A percentile compares a stretch with the other conserved stretches of the same genome.
These are phyloP conservation scores for Malus hybrid DNA, from an alignment of 331 rosid species.

Conservation along the genomic window DNA sequence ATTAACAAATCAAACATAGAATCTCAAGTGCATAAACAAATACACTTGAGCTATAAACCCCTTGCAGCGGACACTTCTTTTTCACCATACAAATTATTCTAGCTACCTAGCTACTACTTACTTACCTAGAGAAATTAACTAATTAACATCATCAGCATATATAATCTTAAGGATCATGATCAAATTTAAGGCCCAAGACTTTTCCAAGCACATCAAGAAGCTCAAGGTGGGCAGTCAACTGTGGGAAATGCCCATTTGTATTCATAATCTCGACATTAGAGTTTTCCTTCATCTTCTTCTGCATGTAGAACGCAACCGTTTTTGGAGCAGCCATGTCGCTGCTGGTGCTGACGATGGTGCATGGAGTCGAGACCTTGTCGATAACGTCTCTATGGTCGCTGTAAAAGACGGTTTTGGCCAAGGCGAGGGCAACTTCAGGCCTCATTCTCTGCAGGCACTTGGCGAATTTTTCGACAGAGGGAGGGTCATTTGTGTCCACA, in stretches of 20 bases:
- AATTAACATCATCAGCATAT: not conserved
- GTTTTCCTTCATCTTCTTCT: slow-evolving; percentile 55
- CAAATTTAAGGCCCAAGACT: slow-evolving; percentile 30
- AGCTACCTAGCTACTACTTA: not conserved
- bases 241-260: slow-evolving; percentile 66
- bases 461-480: slow-evolving; percentile 40
- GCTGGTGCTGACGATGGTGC: slow-evolving; percentile 59
- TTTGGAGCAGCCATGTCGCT: slow-evolving; percentile 53
- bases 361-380: slow-evolving; percentile 60
- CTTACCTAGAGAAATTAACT: not conserved
- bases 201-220: slow-evolving; percentile 55
- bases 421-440: slow-evolving; percentile 38
- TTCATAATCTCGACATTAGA: slow-evolving; percentile 48
- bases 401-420: slow-evolving; percentile 61
- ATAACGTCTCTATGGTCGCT: slow-evolving; percentile 58
- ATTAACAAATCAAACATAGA: not conserved
- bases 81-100: not conserved
- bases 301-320: slow-evolving; percentile 54
- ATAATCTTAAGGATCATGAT: not conserved
- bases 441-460: slow-evolving; percentile 45
- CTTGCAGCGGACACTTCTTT: not conserved
- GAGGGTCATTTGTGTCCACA: slow-evolving; percentile 51
- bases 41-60: not conserved
- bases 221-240: slow-evolving; percentile 57
- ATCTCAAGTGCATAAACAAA: not conserved